Evolutionary conservation across 208 protist species (phyloP), one percentile per base, ranked within the genome.

Genomic region (Acanthamoeba triangularis): DNA sequence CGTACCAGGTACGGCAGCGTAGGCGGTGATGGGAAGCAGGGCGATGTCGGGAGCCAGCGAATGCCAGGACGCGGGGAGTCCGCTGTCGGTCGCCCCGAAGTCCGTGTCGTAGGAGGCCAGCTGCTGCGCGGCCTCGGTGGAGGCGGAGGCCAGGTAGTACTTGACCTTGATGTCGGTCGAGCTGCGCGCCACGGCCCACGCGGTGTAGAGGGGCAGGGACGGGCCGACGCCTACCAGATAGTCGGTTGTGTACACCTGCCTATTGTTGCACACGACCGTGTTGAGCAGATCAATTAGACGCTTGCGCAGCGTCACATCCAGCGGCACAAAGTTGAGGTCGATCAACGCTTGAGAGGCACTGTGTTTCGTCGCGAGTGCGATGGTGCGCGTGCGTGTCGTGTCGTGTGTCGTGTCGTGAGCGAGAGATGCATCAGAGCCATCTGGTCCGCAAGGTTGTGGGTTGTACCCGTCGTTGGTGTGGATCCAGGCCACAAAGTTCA

Each of bases 391-490:
- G 59, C 23, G 23, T 65, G 59, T 23, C 13, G 23, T 13, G 16
- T n/a, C n/a, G n/a, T n/a, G n/a, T n/a, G n/a, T n/a, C n/a, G 2
- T 14, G 52, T 14, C 2, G 52, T 56, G 52, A n/a, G n/a, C n/a
- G n/a, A n/a, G n/a, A n/a, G n/a, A n/a, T n/a, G n/a, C n/a, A n/a
- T n/a, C n/a, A n/a, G n/a, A n/a, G n/a, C n/a, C n/a, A n/a, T n/a
- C n/a, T n/a, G n/a, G n/a, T n/a, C n/a, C n/a, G n/a, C n/a, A n/a
- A n/a, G n/a, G n/a, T n/a, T n/a, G n/a, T n/a, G n/a, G n/a, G n/a
- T n/a, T n/a, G n/a, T 87, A 87, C 78, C 28, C 78, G 13, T 92
- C 87, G 41, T 92, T 92, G 61, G 63, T 67, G 37, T 74, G 87
- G 30, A 67, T 47, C 87, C 87, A 92, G 0, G 61, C 63, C 0